Base-by-base conservation (phyloP, 495 filamentous ascomycete genomes). In the Rusavskia elegans region DNA sequence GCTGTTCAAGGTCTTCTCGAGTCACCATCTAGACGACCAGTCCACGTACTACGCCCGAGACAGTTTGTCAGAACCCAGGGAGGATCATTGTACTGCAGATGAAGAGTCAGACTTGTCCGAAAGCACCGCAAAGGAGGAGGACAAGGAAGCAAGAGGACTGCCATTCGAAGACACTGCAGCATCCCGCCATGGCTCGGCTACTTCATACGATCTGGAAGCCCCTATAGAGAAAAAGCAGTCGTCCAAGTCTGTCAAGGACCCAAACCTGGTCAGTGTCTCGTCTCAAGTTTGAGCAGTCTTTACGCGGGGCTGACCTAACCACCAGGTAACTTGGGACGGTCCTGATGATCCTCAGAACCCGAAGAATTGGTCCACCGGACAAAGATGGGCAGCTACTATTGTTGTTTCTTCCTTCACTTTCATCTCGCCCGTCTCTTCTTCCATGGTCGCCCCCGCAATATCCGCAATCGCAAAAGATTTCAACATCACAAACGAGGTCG, bases 401-500 rank as follows among this genome's bases (percentile, higher is more conserved):
- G 68, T 74, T 19, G 72, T 76, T 21, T 80, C 80, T 0, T 68
- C 68, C 17, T 83, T 81, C 62, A 87, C 82, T 0, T 78, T 89
- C 54, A 83, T 90, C 51, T 85, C 84, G 0, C 83, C 85, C 0
- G 72, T 82, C 11, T 78, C 78, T 1, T 82, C 77, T 4, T 79
- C 79, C 11, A 87, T 90, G 75, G 75, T 89, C 6, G 81, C 85
- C 0, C 87, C 87, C 0, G 80, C 79, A 0, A 60, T 87, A 8
- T 54, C 60, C 7, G 55, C 70, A 0, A 75, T 88, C 35, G 66
- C 71, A 39, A 54, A 59, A 2, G 83, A 89, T 13, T 71, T 90
- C 29, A 56, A 75, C 17, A 82, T 89, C 36, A 69, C 63, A 0
- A 72, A 73, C 30, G 56, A 70, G 55, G 68, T 82, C 20, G 64